Conservation (phyloP, 345 rosid species). For the Salix koriyanagi region DNA sequence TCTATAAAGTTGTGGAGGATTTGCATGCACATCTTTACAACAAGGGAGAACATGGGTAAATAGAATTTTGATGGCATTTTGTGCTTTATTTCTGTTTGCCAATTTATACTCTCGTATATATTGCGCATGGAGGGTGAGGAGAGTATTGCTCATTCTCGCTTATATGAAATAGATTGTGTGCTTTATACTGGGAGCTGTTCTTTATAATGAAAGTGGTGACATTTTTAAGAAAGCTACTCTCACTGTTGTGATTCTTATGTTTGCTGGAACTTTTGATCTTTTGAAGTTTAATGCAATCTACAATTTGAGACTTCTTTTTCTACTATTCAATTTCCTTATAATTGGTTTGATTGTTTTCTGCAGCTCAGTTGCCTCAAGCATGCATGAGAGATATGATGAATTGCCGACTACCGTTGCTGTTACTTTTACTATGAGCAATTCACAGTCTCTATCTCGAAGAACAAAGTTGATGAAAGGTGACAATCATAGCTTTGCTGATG, state of each 20-base stretch:
- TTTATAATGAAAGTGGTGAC: not conserved
- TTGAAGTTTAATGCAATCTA: not conserved
- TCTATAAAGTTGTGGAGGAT: constrained; percentile 87
- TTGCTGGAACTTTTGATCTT: not conserved
- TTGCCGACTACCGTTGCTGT: constrained; percentile 79
- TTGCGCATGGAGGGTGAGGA: not conserved
- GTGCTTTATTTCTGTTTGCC: not conserved
- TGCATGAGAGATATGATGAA: constrained; percentile 84
- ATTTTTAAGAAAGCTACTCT: not conserved
- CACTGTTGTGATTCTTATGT: not conserved
- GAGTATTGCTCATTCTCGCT: not conserved
- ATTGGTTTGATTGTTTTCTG: constrained; percentile 38
- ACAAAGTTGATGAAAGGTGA: constrained; percentile 81
- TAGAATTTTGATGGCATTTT: not conserved
- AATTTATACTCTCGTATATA: not conserved
- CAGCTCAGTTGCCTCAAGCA: constrained; percentile 76
- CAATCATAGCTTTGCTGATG: constrained; percentile 65
- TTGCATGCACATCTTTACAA: constrained; percentile 94
- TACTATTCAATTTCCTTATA: not conserved
- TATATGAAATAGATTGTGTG: constrained; percentile 14
- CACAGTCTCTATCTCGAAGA: constrained; percentile 89
- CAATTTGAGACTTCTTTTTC: not conserved
- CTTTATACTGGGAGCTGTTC: not conserved
- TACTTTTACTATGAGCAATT: constrained; percentile 54
- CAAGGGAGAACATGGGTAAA: constrained; percentile 90